These are phyloP conservation scores for Aspergillus saccharolyticus DNA, from an alignment of 495 filamentous ascomycete species.

Conservation along the genomic window DNA sequence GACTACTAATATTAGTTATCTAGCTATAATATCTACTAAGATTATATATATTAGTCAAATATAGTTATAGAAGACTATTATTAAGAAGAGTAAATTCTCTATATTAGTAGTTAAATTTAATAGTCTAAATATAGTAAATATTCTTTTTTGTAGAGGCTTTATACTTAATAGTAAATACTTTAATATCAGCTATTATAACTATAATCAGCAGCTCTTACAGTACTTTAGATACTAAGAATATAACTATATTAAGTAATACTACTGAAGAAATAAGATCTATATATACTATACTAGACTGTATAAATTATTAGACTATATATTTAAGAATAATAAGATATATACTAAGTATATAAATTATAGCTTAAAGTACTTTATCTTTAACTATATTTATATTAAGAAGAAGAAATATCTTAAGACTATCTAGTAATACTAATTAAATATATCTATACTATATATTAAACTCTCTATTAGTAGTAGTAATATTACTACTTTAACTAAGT, in stretches of 20 bases:
- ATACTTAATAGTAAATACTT: background rate
- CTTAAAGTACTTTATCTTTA: background rate
- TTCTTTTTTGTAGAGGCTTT: background rate
- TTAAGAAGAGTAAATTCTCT: background rate
- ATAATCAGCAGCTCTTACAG: background rate
- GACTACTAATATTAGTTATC: background rate
- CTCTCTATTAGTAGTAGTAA: background rate
- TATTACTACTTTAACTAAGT: too few species aligned
- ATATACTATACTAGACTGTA: background rate
- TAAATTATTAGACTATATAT: background rate
- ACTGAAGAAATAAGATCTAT: background rate
- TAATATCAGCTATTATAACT: background rate
- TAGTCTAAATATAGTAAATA: background rate
- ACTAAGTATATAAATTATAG: background rate
- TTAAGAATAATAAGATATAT: background rate
- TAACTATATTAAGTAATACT: background rate
- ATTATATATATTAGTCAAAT: background rate
- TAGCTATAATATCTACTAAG: background rate
- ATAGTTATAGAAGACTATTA: background rate
- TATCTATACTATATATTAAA: background rate
- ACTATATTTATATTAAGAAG: background rate
- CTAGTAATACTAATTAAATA: background rate
- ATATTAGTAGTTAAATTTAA: slow-evolving; percentile 4
- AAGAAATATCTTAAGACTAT: background rate
- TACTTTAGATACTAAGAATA: background rate